A percentile compares a stretch with the other conserved stretches of the same genome.
Conservation (phyloP, 495 filamentous ascomycete genomes). For the Neurospora tetraspora region DNA sequence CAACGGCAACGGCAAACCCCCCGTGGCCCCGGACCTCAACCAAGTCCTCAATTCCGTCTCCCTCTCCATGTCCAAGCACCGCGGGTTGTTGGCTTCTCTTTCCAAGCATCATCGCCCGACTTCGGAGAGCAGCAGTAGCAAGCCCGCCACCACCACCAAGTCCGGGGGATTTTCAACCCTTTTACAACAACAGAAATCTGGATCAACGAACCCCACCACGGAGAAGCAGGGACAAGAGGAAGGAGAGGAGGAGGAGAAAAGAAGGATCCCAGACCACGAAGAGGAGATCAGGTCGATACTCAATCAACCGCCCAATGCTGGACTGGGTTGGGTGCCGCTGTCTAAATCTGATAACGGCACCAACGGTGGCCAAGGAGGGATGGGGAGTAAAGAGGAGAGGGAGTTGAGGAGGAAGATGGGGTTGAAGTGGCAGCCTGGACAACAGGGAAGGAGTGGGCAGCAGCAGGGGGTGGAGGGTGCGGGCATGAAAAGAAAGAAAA, state of each 20-base stretch:
- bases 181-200: not conserved
- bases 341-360: not conserved
- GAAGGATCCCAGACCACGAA: slow-evolving; percentile 5
- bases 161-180: too few relatives aligned
- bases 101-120: slow-evolving; percentile 6
- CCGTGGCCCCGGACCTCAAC: slow-evolving; percentile 22
- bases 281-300: slow-evolving; percentile 17
- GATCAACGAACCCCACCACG: not conserved
- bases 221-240: too few relatives aligned
- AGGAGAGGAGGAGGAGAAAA: not conserved
- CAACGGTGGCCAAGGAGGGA: not conserved
- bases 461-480: too few relatives aligned
- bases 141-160: too few relatives aligned
- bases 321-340: slow-evolving; percentile 18
- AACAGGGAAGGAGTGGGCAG: too few relatives aligned
- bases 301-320: slow-evolving; percentile 26
- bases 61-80: slow-evolving; percentile 9
- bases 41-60: slow-evolving; percentile 28
- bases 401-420: slow-evolving; percentile 22
- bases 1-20: slow-evolving; percentile 2
- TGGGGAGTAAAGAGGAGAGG: slow-evolving; percentile 9
- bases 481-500: slow-evolving; percentile 10
- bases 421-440: slow-evolving; percentile 15
- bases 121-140: not conserved
- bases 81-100: slow-evolving; percentile 5